Conservation (phyloP, 805 yeast species). For the Saccharomycodes ludwigii region DNA sequence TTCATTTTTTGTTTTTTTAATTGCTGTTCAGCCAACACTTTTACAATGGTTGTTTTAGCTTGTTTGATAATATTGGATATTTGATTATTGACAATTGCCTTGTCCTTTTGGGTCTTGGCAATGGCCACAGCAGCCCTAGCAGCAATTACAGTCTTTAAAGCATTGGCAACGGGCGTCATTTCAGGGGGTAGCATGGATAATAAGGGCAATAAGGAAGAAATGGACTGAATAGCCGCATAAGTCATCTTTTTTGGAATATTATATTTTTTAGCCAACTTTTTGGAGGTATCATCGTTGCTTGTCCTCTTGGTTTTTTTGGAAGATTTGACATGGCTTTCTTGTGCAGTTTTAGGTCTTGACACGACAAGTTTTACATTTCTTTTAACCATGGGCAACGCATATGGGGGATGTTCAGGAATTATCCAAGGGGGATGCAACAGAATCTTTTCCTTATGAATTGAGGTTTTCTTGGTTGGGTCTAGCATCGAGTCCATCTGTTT, state of each 20-base stretch:
- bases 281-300: background rate
- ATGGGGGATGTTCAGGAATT: slow-evolving; percentile 21
- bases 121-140: slow-evolving; percentile 22
- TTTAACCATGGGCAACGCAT: slow-evolving; percentile 19
- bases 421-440: slow-evolving; percentile 25
- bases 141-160: slow-evolving; percentile 18
- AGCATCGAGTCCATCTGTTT: slow-evolving; percentile 6
- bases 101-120: slow-evolving; percentile 23
- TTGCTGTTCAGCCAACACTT: slow-evolving; percentile 10
- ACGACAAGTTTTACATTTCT: slow-evolving; percentile 13
- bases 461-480: slow-evolving; percentile 15
- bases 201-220: background rate
- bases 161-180: slow-evolving; percentile 17
- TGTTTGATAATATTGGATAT: slow-evolving; percentile 19
- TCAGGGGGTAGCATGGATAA: background rate
- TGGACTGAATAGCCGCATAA: background rate
- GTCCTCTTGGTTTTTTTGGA: background rate
- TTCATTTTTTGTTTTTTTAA: background rate
- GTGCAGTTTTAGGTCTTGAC: slow-evolving; percentile 2
- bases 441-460: slow-evolving; percentile 18
- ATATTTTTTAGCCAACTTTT: slow-evolving; percentile 1
- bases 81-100: slow-evolving; percentile 13
- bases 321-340: slow-evolving; percentile 2
- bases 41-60: slow-evolving; percentile 19
- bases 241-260: slow-evolving; percentile 1